Conservation (phyloP, 2,329 filamentous ascomycete species). For the Epichloe amarillans region DNA sequence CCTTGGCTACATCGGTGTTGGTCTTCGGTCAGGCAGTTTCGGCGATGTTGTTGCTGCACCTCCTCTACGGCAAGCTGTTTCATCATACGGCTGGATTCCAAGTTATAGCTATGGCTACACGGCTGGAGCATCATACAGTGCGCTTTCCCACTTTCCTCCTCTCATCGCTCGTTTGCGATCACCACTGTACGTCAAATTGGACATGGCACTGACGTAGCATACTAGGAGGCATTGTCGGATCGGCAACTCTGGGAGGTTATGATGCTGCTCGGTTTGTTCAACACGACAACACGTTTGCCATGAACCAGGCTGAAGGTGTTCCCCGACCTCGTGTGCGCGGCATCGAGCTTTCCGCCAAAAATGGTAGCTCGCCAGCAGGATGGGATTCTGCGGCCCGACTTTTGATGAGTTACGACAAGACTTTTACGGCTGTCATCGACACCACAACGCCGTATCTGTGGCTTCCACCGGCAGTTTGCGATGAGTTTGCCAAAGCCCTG, state of each 20-base stretch:
- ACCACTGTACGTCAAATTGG: not conserved
- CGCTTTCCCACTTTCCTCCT: slow-evolving; percentile 12
- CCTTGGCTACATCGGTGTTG: slow-evolving; percentile 42
- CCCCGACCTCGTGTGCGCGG: slow-evolving; percentile 48
- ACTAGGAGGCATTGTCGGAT: slow-evolving; percentile 30
- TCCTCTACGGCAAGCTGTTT: slow-evolving; percentile 43
- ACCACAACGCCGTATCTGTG: slow-evolving; percentile 51
- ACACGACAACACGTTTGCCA: slow-evolving; percentile 46
- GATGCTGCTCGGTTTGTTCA: slow-evolving; percentile 47
- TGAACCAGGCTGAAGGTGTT: slow-evolving; percentile 40
- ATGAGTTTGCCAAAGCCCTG: slow-evolving; percentile 49
- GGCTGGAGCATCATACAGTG: slow-evolving; percentile 60
- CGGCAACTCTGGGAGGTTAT: slow-evolving; percentile 58
- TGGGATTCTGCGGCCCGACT: slow-evolving; percentile 27
- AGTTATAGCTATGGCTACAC: slow-evolving; percentile 67
- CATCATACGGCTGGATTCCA: slow-evolving; percentile 46
- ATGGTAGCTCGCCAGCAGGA: slow-evolving; percentile 15
- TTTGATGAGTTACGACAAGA: slow-evolving; percentile 32
- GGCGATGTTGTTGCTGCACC: slow-evolving; percentile 33
- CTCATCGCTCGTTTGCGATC: not conserved
- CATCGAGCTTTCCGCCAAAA: slow-evolving; percentile 28
- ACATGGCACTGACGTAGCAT: not conserved
- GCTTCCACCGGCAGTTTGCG: slow-evolving; percentile 47
- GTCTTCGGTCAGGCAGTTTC: slow-evolving; percentile 41
- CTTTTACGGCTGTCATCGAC: slow-evolving; percentile 44